phyloP scores from a whole-genome alignment of 2,329 filamentous ascomycete species.

The Drechslerella dactyloides region DNA sequence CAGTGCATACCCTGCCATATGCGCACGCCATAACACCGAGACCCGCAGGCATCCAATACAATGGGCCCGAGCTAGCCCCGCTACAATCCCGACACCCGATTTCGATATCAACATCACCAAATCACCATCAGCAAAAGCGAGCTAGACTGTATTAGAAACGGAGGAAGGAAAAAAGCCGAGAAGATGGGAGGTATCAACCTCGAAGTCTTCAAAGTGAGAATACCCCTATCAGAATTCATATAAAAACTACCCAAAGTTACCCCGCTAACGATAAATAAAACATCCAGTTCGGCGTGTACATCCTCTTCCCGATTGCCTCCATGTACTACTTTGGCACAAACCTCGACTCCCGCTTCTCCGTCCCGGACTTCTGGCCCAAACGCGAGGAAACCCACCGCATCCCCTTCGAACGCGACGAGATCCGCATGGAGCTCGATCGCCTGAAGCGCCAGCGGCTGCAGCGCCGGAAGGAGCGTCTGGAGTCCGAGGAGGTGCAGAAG shows the following conservation, averaged over 20 bases:
- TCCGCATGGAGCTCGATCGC: conserved; percentile 78
- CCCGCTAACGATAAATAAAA: conserved; percentile 58
- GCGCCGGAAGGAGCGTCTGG: conserved; percentile 48
- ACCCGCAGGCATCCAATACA: no score
- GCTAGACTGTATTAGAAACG: neutral
- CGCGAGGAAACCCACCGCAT: conserved; percentile 76
- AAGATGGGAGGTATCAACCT: conserved; percentile 82
- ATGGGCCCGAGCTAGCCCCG: no score
- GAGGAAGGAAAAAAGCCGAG: conserved; percentile 2
- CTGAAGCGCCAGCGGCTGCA: conserved; percentile 57
- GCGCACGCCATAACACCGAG: no score
- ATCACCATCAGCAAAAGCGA: neutral
- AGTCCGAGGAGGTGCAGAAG: conserved; percentile 21
- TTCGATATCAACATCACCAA: conserved; percentile 1
- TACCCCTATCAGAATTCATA: conserved; percentile 17
- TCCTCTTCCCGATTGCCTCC: conserved; percentile 97
- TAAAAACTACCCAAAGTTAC: neutral
- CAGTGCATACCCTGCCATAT: no score
- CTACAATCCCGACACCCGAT: neutral
- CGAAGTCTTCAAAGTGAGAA: conserved; percentile 86
- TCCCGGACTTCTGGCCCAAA: conserved; percentile 93
- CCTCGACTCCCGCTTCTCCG: conserved; percentile 86
- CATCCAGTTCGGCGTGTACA: conserved; percentile 95
- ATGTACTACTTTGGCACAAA: conserved; percentile 99
- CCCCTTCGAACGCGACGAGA: conserved; percentile 79